Evolutionary conservation across 75 land plant species (phyloP).

Genomic region (Cupressus sempervirens): DNA sequence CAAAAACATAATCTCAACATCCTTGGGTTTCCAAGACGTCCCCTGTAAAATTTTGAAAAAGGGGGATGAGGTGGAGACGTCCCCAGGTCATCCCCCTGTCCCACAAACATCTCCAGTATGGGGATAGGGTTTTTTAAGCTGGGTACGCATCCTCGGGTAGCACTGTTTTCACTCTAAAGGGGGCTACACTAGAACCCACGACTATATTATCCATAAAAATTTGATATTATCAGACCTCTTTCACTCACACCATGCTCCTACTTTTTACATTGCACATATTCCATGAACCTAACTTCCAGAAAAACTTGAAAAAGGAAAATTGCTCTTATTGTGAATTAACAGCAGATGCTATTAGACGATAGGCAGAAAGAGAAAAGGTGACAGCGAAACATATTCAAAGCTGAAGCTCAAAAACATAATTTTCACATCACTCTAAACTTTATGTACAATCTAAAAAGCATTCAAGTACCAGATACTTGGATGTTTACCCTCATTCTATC

Average conservation of each 20-base stretch:
- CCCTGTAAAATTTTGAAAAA: too few species aligned
- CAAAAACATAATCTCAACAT: too few species aligned
- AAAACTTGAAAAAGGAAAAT: not conserved
- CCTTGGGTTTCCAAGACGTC: too few species aligned
- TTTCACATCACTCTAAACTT: not conserved
- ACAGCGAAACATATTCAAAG: not conserved
- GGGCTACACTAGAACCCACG: too few species aligned
- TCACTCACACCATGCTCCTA: not conserved
- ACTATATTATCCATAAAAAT: too few species aligned
- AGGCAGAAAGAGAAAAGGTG: not conserved
- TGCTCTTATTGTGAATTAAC: not conserved
- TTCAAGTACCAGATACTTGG: not conserved
- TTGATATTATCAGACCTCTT: not conserved
- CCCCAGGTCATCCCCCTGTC: too few species aligned
- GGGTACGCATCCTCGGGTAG: too few species aligned
- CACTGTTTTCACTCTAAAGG: too few species aligned
- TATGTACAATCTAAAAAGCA: not conserved
- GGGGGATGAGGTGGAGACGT: too few species aligned
- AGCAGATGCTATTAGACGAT: not conserved
- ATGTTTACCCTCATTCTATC: slow-evolving; percentile 60
- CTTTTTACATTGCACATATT: not conserved
- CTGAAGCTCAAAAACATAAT: not conserved
- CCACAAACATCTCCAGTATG: too few species aligned
- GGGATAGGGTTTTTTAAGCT: too few species aligned
- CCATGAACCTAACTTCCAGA: not conserved